Conservation (phyloP, 345 rosid genomes). For the Raphanus raphanistrum region DNA sequence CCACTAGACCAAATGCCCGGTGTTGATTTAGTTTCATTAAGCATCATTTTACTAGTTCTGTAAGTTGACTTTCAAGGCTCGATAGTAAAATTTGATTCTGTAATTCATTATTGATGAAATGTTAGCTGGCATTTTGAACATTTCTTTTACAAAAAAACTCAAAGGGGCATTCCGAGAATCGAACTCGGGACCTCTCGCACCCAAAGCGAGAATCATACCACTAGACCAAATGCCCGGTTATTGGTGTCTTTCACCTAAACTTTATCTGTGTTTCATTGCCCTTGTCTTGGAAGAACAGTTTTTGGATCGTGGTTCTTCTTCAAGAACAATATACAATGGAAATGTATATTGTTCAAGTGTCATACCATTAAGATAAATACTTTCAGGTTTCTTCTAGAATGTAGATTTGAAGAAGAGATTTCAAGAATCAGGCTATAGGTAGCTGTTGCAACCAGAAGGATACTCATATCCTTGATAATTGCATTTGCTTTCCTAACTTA, state of each 20-base stretch:
- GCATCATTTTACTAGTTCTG: background rate
- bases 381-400: background rate
- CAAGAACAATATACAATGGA: background rate
- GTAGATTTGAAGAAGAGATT: background rate
- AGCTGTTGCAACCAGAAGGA: background rate
- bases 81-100: background rate
- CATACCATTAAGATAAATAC: background rate
- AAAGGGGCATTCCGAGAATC: conserved; percentile 37
- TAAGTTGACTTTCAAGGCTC: conserved; percentile 7
- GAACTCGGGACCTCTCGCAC: conserved; percentile 78
- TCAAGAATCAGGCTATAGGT: background rate
- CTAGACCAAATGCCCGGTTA: conserved; percentile 68
- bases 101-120: background rate
- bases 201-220: conserved; percentile 86
- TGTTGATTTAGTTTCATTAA: background rate
- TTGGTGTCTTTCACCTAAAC: background rate
- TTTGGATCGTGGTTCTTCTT: background rate
- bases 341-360: background rate
- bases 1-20: background rate
- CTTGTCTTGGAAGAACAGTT: background rate
- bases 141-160: background rate
- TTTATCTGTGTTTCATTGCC: background rate
- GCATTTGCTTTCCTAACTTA: background rate
- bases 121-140: too few species aligned
- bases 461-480: background rate